Conservation (phyloP, 2,329 filamentous ascomycete species). For the Clarireedia homoeocarpa region DNA sequence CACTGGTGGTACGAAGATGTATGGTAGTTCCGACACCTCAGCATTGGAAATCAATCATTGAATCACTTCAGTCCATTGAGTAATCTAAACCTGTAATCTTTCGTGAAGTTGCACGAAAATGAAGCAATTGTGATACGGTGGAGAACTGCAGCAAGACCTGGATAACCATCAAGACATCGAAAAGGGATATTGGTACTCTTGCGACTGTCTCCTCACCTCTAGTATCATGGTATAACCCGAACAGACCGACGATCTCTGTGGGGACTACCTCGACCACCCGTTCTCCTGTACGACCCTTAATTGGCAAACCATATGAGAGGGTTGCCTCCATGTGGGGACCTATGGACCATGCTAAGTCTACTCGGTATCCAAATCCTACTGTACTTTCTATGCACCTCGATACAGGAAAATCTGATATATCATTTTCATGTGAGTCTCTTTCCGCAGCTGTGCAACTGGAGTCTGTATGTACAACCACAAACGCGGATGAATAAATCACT, state of each 20-base stretch:
- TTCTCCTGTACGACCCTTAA: neutral
- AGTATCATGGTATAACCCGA: neutral
- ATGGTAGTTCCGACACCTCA: neutral
- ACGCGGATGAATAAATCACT: neutral
- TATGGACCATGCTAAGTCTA: neutral
- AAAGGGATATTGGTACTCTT: too few species aligned
- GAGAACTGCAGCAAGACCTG: too few species aligned
- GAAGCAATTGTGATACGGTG: neutral
- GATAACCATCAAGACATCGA: too few species aligned
- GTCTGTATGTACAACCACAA: neutral
- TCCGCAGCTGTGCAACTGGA: neutral
- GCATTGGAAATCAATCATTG: neutral
- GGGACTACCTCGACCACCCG: neutral
- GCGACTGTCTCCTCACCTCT: too few species aligned
- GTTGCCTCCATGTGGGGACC: too few species aligned
- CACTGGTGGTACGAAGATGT: constrained; percentile 3
- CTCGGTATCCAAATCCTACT: neutral
- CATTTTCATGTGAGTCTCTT: neutral
- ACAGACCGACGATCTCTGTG: neutral
- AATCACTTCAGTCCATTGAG: too few species aligned
- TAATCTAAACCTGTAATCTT: too few species aligned
- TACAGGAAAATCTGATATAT: neutral
- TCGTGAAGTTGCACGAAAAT: neutral
- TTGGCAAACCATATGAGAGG: neutral
- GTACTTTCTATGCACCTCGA: neutral